Conservation (phyloP, 2,329 filamentous ascomycete genomes). For the Elsinoe ampelina region DNA sequence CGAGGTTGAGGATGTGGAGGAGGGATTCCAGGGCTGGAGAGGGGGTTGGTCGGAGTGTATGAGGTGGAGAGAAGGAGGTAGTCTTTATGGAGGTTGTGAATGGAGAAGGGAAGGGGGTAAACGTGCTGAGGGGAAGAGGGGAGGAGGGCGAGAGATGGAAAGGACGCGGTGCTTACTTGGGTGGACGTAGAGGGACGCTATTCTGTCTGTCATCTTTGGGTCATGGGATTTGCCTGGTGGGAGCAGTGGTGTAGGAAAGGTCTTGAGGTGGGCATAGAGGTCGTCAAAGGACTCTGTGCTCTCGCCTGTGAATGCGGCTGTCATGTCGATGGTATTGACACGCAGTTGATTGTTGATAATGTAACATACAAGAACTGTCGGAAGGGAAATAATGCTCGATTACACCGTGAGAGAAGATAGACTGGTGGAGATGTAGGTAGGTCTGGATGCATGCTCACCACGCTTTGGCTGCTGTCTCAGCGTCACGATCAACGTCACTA, state of each 20-base stretch:
- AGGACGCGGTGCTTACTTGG: slow-evolving; percentile 38
- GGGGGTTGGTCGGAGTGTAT: no score
- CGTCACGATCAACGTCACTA: slow-evolving; percentile 6
- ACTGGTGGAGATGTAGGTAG: neutral
- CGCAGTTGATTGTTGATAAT: neutral
- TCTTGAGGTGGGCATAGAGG: slow-evolving; percentile 24
- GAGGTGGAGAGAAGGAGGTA: slow-evolving; percentile 13
- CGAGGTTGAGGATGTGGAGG: slow-evolving; percentile 44
- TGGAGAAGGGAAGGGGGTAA: neutral
- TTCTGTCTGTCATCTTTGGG: slow-evolving; percentile 21
- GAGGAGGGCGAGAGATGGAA: slow-evolving; percentile 43
- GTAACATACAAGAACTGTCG: neutral
- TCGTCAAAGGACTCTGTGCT: slow-evolving; percentile 21
- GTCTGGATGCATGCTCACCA: neutral
- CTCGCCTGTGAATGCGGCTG: neutral
- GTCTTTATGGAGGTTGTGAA: neutral
- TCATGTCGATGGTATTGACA: neutral
- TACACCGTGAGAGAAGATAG: neutral
- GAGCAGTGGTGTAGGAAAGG: slow-evolving; percentile 23
- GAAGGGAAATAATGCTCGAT: neutral
- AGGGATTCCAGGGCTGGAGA: slow-evolving; percentile 36
- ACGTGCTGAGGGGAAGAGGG: slow-evolving; percentile 35
- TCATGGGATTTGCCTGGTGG: slow-evolving; percentile 21
- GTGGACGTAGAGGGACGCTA: slow-evolving; percentile 24
- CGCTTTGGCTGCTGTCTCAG: slow-evolving; percentile 5